Base-by-base conservation (phyloP, 495 filamentous ascomycete genomes). In the Penicillium samsonianum region DNA sequence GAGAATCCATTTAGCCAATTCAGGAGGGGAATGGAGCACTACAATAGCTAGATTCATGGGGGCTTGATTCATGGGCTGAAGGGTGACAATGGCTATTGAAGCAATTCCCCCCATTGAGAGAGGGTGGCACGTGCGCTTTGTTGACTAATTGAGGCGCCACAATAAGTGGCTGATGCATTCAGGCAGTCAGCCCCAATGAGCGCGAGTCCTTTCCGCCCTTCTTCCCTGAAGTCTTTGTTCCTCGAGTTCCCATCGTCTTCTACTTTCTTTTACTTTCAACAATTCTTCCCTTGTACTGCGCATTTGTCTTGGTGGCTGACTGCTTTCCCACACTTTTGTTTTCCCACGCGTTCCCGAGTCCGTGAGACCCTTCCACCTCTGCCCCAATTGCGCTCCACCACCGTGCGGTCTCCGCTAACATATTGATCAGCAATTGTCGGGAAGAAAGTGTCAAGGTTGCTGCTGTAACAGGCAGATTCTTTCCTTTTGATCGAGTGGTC, bases 131-230 rank as follows among this genome's bases (percentile, higher is more conserved):
- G 67, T 69, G 67, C 67, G 25, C 38, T 14, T 42, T 23, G 40
- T 22, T 65, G 59, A 68, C 55, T 68, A 42, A 68, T 38, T 10
- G 31, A 20, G 46, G 42, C 58, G 63, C 64, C 61, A 59, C 60
- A 50, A 33, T 12, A 42, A 37, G 65, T 67, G 65, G 65, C 65
- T 65, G 25, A 42, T 53, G 53, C 45, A 54, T 50, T 47, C 52
- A 50, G 47, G 22, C 43, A 55, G 44, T 45, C 38, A 50, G 59
- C 46, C 48, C 50, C 50, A 52, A 47, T 55, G 53, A 56, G 58
- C 44, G 61, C 59, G 62, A 65, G 62, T 64, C 65, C 58, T 50
- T 64, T 66, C 64, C 64, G 61, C 64, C 61, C 53, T 57, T 53
- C 64, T 59, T 46, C 41, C 30, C 35, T 38, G 42, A 57, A 52